These are phyloP conservation scores for Dendrostoma leiphaemia DNA, from an alignment of 2,329 filamentous ascomycete genomes.

Conservation along the genomic window DNA sequence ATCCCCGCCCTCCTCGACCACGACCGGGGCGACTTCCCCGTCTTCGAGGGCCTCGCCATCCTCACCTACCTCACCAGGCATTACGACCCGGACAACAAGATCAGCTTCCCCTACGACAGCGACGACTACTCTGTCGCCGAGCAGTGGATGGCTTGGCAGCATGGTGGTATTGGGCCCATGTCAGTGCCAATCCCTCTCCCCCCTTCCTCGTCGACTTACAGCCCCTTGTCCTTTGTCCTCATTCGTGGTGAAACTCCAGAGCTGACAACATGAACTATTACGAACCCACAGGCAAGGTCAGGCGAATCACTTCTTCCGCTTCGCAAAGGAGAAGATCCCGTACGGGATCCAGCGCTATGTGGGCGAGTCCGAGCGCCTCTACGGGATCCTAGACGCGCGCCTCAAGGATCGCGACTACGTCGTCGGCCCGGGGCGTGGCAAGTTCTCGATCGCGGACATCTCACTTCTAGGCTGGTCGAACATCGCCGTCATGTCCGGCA, in stretches of 20 bases:
- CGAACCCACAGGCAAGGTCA: conserved; percentile 63
- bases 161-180: conserved; percentile 70
- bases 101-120: conserved; percentile 53
- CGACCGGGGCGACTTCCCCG: conserved; percentile 56
- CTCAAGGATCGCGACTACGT: conserved; percentile 52
- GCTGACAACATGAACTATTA: background rate
- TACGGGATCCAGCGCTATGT: conserved; percentile 73
- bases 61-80: conserved; percentile 70
- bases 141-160: conserved; percentile 69
- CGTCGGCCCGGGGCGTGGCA: conserved; percentile 51
- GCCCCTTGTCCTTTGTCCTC: background rate
- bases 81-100: conserved; percentile 67
- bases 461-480: conserved; percentile 69
- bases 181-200: conserved; percentile 39
- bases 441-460: conserved; percentile 70
- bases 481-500: conserved; percentile 53
- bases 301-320: conserved; percentile 69
- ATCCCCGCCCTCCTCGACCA: conserved; percentile 68
- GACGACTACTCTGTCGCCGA: conserved; percentile 42
- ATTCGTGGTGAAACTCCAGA: background rate
- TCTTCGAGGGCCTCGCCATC: conserved; percentile 76
- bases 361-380: conserved; percentile 73
- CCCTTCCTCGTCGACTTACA: background rate
- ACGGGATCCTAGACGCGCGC: conserved; percentile 68
- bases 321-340: conserved; percentile 65